These are phyloP conservation scores for Phascolomyces articulosus DNA, from an alignment of 371 early-diverging fungal genomes.

Conservation along the genomic window DNA sequence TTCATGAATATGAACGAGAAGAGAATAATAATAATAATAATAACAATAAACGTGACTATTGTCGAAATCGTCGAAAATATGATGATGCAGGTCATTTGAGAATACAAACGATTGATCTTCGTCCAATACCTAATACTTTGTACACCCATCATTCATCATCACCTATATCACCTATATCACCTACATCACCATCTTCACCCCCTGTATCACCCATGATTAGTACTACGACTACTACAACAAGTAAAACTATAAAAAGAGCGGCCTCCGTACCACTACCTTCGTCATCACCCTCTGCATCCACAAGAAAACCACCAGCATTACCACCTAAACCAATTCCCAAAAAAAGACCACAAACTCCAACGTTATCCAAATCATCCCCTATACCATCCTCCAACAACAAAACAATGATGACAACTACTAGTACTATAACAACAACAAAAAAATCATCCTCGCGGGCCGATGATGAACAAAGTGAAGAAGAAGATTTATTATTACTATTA, in stretches of 20 bases:
- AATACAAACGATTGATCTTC: constrained; percentile 15
- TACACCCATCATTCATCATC: not conserved
- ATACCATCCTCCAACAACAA: too few species aligned
- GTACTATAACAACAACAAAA: not conserved
- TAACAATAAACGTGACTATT: constrained; percentile 2
- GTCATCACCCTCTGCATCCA: not conserved
- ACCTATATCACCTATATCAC: not conserved
- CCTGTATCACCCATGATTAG: not conserved
- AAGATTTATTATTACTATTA: not conserved
- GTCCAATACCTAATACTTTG: constrained; percentile 18
- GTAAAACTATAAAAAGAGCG: too few species aligned
- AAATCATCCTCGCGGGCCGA: not conserved
- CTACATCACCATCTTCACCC: too few species aligned
- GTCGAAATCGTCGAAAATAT: not conserved
- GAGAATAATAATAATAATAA: too few species aligned
- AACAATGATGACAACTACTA: not conserved
- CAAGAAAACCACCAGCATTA: not conserved
- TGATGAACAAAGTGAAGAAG: not conserved
- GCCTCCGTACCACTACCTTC: too few species aligned
- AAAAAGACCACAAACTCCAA: not conserved
- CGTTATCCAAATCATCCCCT: not conserved
- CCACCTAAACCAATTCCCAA: not conserved
- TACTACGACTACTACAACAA: too few species aligned
- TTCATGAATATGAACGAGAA: constrained; percentile 47
- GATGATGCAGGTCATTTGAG: constrained; percentile 8